Conservation (phyloP, 2,329 filamentous ascomycete species). For the Coniochaeta prunicola region DNA sequence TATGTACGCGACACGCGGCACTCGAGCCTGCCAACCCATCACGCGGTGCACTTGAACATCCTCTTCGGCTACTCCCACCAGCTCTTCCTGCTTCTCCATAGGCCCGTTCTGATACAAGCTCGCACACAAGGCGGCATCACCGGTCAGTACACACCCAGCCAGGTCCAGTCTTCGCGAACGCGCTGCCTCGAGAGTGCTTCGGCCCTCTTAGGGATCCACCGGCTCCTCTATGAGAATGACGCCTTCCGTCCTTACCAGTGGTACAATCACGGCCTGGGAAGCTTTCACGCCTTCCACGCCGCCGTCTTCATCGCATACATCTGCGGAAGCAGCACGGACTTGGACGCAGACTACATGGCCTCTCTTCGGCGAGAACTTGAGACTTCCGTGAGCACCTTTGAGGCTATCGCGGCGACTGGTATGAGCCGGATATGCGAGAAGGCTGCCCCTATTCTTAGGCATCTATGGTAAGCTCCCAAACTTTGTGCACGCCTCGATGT, state of each 20-base stretch:
- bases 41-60: conserved; percentile 1
- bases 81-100: conserved; percentile 1
- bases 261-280: conserved; percentile 1
- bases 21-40: not conserved
- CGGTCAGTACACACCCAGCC: not conserved
- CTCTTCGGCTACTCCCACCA: conserved; percentile 1
- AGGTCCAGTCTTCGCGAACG: not conserved
- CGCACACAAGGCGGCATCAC: not conserved
- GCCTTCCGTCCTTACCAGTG: not conserved
- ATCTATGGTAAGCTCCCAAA: not conserved
- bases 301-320: conserved; percentile 1
- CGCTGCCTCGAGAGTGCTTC: not conserved
- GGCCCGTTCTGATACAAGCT: not conserved
- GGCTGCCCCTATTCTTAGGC: not conserved
- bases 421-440: conserved; percentile 2
- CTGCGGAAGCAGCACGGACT: not conserved
- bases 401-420: not conserved
- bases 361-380: conserved; percentile 1
- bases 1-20: not conserved
- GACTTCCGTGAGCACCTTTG: not conserved
- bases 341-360: not conserved
- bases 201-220: not conserved
- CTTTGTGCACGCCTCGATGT: not conserved
- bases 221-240: not conserved
- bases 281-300: conserved; percentile 1